These are phyloP conservation scores for Pythium graminicola DNA, from an alignment of 352 stramenopile genomes.

Conservation along the genomic window DNA sequence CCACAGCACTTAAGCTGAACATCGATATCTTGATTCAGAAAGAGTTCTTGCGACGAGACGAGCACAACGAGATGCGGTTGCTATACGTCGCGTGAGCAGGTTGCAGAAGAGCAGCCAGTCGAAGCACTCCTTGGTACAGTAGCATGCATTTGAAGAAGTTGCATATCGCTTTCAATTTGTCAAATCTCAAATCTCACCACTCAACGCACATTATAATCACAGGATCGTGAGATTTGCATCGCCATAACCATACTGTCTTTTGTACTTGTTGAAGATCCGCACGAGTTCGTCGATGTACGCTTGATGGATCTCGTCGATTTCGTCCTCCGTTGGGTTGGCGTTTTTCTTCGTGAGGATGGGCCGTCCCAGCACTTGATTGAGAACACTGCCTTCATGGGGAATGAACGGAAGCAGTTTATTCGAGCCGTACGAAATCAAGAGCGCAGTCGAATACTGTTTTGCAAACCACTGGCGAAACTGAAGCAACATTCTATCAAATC, in stretches of 20 bases:
- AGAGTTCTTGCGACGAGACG: constrained; percentile 69
- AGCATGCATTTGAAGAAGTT: neutral
- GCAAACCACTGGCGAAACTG: constrained; percentile 64
- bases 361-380: constrained; percentile 73
- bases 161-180: neutral
- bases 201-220: constrained; percentile 27
- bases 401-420: constrained; percentile 53
- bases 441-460: constrained; percentile 55
- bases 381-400: constrained; percentile 44
- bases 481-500: constrained; percentile 42
- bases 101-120: neutral
- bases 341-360: constrained; percentile 61
- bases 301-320: constrained; percentile 62
- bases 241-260: constrained; percentile 60
- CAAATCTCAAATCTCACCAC: neutral
- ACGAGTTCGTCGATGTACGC: constrained; percentile 63
- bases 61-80: constrained; percentile 47
- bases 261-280: constrained; percentile 82
- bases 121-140: neutral
- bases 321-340: constrained; percentile 44
- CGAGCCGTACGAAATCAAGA: constrained; percentile 52
- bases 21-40: constrained; percentile 81
- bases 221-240: constrained; percentile 48
- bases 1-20: constrained; percentile 62
- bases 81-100: constrained; percentile 67